phyloP scores from a whole-genome alignment of 768 basidiomycete genomes.

The Inosperma sp. region DNA sequence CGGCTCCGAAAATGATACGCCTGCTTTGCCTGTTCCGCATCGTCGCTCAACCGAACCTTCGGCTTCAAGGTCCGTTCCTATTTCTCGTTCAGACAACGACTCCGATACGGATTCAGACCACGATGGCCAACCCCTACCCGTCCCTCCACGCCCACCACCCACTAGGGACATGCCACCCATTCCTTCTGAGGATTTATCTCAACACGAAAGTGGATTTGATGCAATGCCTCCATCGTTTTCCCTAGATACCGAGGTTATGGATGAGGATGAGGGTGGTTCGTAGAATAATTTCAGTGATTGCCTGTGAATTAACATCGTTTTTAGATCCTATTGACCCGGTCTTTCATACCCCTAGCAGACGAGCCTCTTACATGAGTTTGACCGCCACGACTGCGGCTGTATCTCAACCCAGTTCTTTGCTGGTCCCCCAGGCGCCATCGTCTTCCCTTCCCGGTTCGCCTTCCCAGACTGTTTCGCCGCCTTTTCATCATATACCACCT shows the following conservation, averaged over 20 bases:
- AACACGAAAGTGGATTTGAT: slow-evolving; percentile 5
- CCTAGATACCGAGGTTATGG: slow-evolving; percentile 41
- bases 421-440: slow-evolving; percentile 6
- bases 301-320: slow-evolving; percentile 2
- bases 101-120: slow-evolving; percentile 32
- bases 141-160: slow-evolving; percentile 22
- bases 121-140: slow-evolving; percentile 31
- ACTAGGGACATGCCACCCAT: slow-evolving; percentile 8
- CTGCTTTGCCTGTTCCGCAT: slow-evolving; percentile 24
- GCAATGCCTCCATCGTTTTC: slow-evolving; percentile 23
- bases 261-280: slow-evolving; percentile 63
- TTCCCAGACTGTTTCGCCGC: not conserved
- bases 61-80: slow-evolving; percentile 15
- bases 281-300: not conserved
- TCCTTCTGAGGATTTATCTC: slow-evolving; percentile 3
- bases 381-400: slow-evolving; percentile 10
- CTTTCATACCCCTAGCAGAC: slow-evolving; percentile 51
- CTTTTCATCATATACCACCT: not conserved
- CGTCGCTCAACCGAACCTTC: slow-evolving; percentile 20
- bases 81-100: slow-evolving; percentile 18
- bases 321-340: slow-evolving; percentile 67
- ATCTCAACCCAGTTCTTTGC: slow-evolving; percentile 4
- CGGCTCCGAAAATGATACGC: slow-evolving; percentile 25
- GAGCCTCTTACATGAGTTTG: slow-evolving; percentile 30
- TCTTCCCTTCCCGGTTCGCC: slow-evolving; percentile 6